Evolutionary conservation across 1,284 basidiomycete genomes (phyloP).

Genomic region (Takashimella tepidaria): DNA sequence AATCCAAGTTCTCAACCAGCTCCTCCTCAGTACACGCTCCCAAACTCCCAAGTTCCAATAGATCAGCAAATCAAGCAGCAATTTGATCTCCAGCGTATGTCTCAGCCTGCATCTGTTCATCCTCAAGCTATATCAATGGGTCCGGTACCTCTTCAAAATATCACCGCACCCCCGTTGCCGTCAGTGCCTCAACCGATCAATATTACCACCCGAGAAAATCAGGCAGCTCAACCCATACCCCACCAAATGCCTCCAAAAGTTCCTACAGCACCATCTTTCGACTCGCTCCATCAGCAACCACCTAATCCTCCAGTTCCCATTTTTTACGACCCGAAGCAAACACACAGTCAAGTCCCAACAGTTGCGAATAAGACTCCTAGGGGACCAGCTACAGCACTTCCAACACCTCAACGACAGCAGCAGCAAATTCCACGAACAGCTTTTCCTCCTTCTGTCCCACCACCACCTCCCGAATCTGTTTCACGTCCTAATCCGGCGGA

Average conservation of each 20-base stretch:
- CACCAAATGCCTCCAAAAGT: no score
- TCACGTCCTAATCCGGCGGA: constrained; percentile 23
- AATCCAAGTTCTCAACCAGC: background rate
- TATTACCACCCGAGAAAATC: no score
- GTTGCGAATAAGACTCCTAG: background rate
- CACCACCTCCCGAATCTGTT: constrained; percentile 8
- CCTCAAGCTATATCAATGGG: no score
- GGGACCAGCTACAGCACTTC: background rate
- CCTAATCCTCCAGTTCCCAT: no score
- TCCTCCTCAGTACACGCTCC: background rate
- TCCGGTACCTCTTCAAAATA: no score
- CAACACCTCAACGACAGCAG: background rate
- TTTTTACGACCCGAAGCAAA: no score
- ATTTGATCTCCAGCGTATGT: background rate
- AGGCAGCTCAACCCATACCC: no score
- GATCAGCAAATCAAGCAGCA: background rate
- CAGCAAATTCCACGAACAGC: background rate
- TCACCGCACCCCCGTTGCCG: no score
- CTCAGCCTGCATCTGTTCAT: background rate
- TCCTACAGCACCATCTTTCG: no score
- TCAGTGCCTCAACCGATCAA: no score
- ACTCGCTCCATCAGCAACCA: no score
- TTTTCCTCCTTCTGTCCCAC: constrained; percentile 3
- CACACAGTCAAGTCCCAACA: background rate
- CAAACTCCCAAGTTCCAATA: background rate